These are phyloP conservation scores for Rhynchospora pubera DNA, from an alignment of 176 grass and related monocot species.

Conservation along the genomic window DNA sequence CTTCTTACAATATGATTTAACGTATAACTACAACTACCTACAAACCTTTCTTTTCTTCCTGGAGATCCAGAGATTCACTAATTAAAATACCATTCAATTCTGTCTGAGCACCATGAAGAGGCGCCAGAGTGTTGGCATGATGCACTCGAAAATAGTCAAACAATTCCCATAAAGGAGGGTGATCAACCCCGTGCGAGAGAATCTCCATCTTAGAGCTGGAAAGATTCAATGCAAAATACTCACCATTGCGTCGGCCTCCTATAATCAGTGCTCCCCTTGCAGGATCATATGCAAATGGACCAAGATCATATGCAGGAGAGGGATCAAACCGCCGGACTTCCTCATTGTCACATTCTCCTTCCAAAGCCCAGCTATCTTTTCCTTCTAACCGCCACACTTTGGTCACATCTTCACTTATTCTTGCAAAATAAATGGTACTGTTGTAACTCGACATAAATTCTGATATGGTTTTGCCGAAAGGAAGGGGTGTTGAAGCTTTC, in stretches of 20 bases:
- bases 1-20: neutral
- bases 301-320: too few relatives aligned
- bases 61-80: neutral
- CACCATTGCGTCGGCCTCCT: neutral
- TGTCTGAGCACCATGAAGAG: neutral
- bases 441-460: neutral
- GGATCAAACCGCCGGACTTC: neutral
- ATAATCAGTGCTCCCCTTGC: neutral
- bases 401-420: neutral
- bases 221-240: neutral
- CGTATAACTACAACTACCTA: neutral
- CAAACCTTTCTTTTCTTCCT: too few relatives aligned
- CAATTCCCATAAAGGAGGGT: neutral
- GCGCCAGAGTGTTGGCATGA: neutral
- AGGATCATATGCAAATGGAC: neutral
- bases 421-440: neutral
- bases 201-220: neutral
- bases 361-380: neutral
- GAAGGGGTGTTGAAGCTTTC: neutral
- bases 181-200: neutral
- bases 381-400: neutral
- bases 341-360: neutral
- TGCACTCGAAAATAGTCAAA: neutral
- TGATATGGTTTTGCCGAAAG: neutral
- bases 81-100: neutral